Conservation (phyloP, 2,329 filamentous ascomycete species). For the Trichocomaceae sp. region DNA sequence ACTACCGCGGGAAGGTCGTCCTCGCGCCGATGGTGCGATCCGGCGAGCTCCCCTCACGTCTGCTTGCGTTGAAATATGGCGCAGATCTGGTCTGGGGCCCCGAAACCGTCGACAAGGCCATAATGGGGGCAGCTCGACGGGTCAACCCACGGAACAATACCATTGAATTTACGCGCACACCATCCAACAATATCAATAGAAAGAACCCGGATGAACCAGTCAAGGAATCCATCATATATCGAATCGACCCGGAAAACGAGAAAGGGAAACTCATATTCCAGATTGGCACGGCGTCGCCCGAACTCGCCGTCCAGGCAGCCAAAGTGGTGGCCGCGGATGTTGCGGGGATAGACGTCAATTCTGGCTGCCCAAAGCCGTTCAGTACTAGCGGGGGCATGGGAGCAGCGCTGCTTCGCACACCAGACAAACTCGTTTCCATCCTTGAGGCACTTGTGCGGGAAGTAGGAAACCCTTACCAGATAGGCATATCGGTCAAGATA, state of each 20-base stretch:
- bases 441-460: constrained; percentile 73
- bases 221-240: constrained; percentile 66
- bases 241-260: constrained; percentile 72
- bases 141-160: constrained; percentile 70
- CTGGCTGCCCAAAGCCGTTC: constrained; percentile 97
- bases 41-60: constrained; percentile 85
- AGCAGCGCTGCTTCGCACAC: constrained; percentile 76
- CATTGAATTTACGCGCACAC: constrained; percentile 74
- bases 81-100: constrained; percentile 97
- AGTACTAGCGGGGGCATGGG: constrained; percentile 93
- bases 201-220: constrained; percentile 30
- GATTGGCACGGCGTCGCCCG: constrained; percentile 78
- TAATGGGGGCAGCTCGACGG: constrained; percentile 77
- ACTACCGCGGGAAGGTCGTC: constrained; percentile 89
- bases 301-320: constrained; percentile 75
- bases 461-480: constrained; percentile 69
- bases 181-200: constrained; percentile 58
- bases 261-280: constrained; percentile 76
- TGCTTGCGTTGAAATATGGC: constrained; percentile 87
- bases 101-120: constrained; percentile 84
- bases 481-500: constrained; percentile 97
- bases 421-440: constrained; percentile 76
- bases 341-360: constrained; percentile 91
- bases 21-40: constrained; percentile 97
- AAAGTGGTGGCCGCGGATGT: constrained; percentile 80